Conservation (phyloP, 805 yeast species). For the Zygosaccharomyces lentus region DNA sequence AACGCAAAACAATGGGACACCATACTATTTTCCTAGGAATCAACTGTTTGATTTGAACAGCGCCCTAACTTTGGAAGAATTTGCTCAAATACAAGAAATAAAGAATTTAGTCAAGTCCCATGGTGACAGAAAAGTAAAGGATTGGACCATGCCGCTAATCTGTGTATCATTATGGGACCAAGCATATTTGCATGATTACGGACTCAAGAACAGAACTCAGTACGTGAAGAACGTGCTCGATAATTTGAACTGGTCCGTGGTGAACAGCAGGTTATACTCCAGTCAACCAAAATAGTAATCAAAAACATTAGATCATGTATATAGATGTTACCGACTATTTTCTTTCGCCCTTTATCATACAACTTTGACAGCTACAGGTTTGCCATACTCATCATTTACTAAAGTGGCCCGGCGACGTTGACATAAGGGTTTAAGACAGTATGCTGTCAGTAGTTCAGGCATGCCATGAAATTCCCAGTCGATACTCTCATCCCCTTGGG, state of each 20-base stretch:
- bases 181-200: constrained; percentile 82
- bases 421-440: constrained; percentile 54
- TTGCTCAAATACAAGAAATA: constrained; percentile 41
- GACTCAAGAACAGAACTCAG: constrained; percentile 63
- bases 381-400: constrained; percentile 60
- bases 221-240: constrained; percentile 75
- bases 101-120: constrained; percentile 37
- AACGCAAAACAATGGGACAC: constrained; percentile 73
- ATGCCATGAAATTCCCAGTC: constrained; percentile 60
- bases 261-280: constrained; percentile 43
- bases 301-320: constrained; percentile 5
- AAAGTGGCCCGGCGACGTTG: constrained; percentile 70
- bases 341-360: constrained; percentile 32
- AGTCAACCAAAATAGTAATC: constrained; percentile 4
- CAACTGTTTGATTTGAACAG: constrained; percentile 76
- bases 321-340: background rate
- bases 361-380: constrained; percentile 74
- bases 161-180: constrained; percentile 84
- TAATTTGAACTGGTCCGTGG: constrained; percentile 78
- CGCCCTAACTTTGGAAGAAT: constrained; percentile 55
- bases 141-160: constrained; percentile 59
- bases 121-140: constrained; percentile 39
- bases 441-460: constrained; percentile 51
- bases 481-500: constrained; percentile 55
- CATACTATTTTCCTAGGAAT: constrained; percentile 62